Conservation (phyloP, 192 early-diverging fungal species). For the Spizellomyces sp. region DNA sequence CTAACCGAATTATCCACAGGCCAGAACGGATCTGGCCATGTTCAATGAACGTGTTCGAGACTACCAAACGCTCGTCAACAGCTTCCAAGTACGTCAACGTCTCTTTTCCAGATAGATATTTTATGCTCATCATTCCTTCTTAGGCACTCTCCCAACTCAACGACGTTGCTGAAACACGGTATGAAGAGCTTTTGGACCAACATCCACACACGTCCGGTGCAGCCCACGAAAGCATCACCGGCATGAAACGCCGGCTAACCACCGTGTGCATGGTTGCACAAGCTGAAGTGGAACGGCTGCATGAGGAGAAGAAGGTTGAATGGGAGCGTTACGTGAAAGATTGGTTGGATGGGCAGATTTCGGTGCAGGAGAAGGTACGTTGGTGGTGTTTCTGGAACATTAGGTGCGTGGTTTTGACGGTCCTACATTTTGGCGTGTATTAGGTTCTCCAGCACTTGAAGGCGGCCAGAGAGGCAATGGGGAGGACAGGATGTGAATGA, state of each 20-base stretch:
- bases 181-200: conserved; percentile 14
- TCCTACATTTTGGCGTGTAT: not conserved
- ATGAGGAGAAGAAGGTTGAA: conserved; percentile 9
- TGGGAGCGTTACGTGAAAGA: conserved; percentile 9
- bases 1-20: not conserved
- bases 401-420: not conserved
- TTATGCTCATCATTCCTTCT: not conserved
- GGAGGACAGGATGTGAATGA: too few species aligned
- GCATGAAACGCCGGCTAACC: conserved; percentile 17
- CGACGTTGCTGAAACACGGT: conserved; percentile 25
- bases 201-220: not conserved
- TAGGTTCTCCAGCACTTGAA: conserved; percentile 21
- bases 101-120: not conserved
- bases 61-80: conserved; percentile 7
- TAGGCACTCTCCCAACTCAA: conserved; percentile 20
- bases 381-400: not conserved
- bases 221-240: not conserved
- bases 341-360: conserved; percentile 25
- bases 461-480: conserved; percentile 11
- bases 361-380: conserved; percentile 29
- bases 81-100: conserved; percentile 8
- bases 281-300: conserved; percentile 29
- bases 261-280: conserved; percentile 12
- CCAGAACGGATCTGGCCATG: conserved; percentile 9
- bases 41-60: conserved; percentile 22